Conservation (phyloP, 495 filamentous ascomycete species). For the Xylaria palmicola region DNA sequence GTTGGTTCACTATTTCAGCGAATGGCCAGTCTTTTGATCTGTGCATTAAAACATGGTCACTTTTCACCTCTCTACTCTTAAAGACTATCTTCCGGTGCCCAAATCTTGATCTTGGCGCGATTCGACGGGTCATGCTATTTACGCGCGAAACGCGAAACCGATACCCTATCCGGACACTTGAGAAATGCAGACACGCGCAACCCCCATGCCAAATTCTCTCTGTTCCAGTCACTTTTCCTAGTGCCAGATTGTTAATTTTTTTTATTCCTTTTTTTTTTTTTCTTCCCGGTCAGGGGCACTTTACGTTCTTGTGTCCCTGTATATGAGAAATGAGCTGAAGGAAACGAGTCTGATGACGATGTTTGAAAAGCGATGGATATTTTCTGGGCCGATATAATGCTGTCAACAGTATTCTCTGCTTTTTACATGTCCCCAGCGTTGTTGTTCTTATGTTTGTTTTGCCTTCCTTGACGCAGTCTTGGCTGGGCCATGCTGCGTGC, state of each 20-base stretch:
- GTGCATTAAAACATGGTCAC: not conserved
- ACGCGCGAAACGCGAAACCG: too few relatives aligned
- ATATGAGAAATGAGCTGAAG: constrained; percentile 16
- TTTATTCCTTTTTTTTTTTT: not conserved
- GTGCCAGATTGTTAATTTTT: not conserved
- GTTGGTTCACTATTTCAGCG: not conserved
- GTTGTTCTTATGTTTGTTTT: constrained; percentile 29
- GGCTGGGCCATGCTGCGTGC: constrained; percentile 36
- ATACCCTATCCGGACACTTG: not conserved
- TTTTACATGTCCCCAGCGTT: constrained; percentile 6
- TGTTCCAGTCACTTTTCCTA: not conserved
- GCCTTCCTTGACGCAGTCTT: constrained; percentile 24
- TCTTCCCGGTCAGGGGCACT: not conserved
- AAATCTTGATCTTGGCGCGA: not conserved
- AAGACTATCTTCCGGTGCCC: not conserved
- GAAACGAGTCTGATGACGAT: constrained; percentile 25
- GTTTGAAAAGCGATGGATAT: constrained; percentile 17
- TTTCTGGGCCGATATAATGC: constrained; percentile 14
- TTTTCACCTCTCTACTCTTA: not conserved
- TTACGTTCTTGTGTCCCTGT: constrained; percentile 8
- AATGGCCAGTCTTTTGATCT: not conserved
- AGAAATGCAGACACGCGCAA: not conserved
- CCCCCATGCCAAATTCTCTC: too few relatives aligned
- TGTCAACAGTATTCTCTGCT: constrained; percentile 7
- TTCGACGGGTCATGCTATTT: too few relatives aligned